A percentile compares a stretch with the other conserved stretches of the same genome.
phyloP scores from a whole-genome alignment of 1,284 basidiomycete genomes.

The Neonothopanus nambi region DNA sequence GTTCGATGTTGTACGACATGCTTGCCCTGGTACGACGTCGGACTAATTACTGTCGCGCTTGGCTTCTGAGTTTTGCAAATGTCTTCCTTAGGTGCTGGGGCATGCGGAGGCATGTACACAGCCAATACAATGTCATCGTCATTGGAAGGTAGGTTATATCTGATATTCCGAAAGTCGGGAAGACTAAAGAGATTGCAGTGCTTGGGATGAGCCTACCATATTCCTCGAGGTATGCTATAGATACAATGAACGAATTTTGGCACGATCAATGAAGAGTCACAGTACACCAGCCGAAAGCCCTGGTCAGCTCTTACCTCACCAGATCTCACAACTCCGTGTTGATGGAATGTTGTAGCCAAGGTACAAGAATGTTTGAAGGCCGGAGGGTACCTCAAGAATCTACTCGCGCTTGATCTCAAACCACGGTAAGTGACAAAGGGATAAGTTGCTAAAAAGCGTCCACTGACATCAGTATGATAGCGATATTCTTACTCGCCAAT shows the following conservation, averaged over 20 bases:
- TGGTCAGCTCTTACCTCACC: not conserved
- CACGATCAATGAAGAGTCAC: conserved; percentile 41
- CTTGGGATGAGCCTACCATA: conserved; percentile 92
- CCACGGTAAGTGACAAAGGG: conserved; percentile 62
- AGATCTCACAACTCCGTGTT: not conserved
- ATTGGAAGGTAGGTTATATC: conserved; percentile 52
- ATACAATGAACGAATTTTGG: not conserved
- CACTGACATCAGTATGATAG: conserved; percentile 30
- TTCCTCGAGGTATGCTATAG: conserved; percentile 65
- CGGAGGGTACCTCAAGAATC: conserved; percentile 77
- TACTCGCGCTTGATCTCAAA: conserved; percentile 87
- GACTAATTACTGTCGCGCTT: not conserved
- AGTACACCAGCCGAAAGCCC: conserved; percentile 38
- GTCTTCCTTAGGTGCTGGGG: conserved; percentile 50
- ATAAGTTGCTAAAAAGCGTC: conserved; percentile 10
- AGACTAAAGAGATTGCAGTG: conserved; percentile 35
- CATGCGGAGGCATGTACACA: conserved; percentile 87
- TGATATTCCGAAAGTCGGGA: not conserved
- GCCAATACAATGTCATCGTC: conserved; percentile 91
- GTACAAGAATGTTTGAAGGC: conserved; percentile 83
- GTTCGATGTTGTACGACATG: conserved; percentile 78
- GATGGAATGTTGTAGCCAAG: conserved; percentile 56
- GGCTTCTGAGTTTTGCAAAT: not conserved
- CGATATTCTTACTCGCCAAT: conserved; percentile 89
- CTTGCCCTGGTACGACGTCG: conserved; percentile 60